Evolutionary conservation across 2,329 filamentous ascomycete species (phyloP).

Genomic region (Monilinia vaccinii-corymbosi): DNA sequence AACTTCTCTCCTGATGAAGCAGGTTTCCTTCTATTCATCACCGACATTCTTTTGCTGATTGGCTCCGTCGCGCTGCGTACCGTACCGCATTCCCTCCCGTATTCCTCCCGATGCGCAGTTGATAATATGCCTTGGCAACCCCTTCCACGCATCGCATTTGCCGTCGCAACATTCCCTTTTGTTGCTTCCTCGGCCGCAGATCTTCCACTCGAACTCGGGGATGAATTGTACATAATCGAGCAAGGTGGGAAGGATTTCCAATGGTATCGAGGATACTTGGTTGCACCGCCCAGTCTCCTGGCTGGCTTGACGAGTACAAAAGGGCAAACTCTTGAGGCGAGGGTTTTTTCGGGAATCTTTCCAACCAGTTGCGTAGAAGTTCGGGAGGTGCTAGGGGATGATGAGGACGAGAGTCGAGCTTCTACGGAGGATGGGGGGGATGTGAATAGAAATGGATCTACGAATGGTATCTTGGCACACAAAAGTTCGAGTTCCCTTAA

Average conservation of each 20-base stretch:
- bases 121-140: slow-evolving; percentile 85
- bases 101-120: slow-evolving; percentile 9
- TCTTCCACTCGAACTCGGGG: slow-evolving; percentile 91
- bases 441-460: slow-evolving; percentile 9
- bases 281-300: slow-evolving; percentile 86
- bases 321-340: slow-evolving; percentile 86
- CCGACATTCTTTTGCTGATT: slow-evolving; percentile 2
- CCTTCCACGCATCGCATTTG: slow-evolving; percentile 93
- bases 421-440: slow-evolving; percentile 1
- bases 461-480: slow-evolving; percentile 12
- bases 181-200: slow-evolving; percentile 78
- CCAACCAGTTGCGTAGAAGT: slow-evolving; percentile 91
- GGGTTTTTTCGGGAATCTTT: slow-evolving; percentile 98
- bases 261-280: slow-evolving; percentile 93
- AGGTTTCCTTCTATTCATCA: neutral
- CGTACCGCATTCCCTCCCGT: slow-evolving; percentile 3
- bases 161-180: slow-evolving; percentile 92
- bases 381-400: slow-evolving; percentile 78
- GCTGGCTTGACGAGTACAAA: slow-evolving; percentile 84
- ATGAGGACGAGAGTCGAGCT: slow-evolving; percentile 40
- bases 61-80: neutral
- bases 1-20: neutral
- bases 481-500: neutral
- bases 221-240: slow-evolving; percentile 98
- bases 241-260: slow-evolving; percentile 76